Evolutionary conservation across 805 yeast genomes (phyloP).

Genomic region (Sugiyamaella qingdaonensis): DNA sequence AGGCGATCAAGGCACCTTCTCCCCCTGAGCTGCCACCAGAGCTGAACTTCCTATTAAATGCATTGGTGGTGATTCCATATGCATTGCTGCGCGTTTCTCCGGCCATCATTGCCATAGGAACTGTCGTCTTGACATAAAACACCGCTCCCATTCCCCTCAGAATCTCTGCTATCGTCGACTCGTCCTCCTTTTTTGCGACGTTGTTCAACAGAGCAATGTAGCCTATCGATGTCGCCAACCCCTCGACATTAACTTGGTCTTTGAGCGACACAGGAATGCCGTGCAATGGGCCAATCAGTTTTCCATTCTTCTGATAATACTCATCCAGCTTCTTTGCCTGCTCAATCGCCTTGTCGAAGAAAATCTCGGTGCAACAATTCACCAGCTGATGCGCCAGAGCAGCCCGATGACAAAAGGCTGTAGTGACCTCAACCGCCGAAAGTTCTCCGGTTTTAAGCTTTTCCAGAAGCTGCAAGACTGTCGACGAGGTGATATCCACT

Average conservation of each 20-base stretch:
- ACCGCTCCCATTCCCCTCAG: slow-evolving; percentile 44
- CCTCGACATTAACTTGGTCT: slow-evolving; percentile 46
- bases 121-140: slow-evolving; percentile 51
- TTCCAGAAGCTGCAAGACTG: slow-evolving; percentile 6
- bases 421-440: slow-evolving; percentile 38
- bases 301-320: slow-evolving; percentile 43
- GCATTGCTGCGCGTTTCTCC: slow-evolving; percentile 44
- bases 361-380: slow-evolving; percentile 44
- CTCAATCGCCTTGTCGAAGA: slow-evolving; percentile 54
- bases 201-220: slow-evolving; percentile 28
- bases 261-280: slow-evolving; percentile 64
- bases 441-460: slow-evolving; percentile 31
- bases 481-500: slow-evolving; percentile 8
- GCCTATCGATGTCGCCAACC: slow-evolving; percentile 49
- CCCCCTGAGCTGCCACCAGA: slow-evolving; percentile 59
- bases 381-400: slow-evolving; percentile 54
- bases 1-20: slow-evolving; percentile 47
- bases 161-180: slow-evolving; percentile 8
- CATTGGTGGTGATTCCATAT: slow-evolving; percentile 46
- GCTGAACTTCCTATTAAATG: slow-evolving; percentile 42
- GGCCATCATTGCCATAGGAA: slow-evolving; percentile 49
- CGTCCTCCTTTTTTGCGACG: slow-evolving; percentile 30
- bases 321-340: slow-evolving; percentile 54
- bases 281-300: slow-evolving; percentile 56
- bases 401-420: slow-evolving; percentile 57